These are phyloP conservation scores for Saposhnikovia divaricata DNA, from an alignment of 129 eudicot genomes.

Conservation along the genomic window DNA sequence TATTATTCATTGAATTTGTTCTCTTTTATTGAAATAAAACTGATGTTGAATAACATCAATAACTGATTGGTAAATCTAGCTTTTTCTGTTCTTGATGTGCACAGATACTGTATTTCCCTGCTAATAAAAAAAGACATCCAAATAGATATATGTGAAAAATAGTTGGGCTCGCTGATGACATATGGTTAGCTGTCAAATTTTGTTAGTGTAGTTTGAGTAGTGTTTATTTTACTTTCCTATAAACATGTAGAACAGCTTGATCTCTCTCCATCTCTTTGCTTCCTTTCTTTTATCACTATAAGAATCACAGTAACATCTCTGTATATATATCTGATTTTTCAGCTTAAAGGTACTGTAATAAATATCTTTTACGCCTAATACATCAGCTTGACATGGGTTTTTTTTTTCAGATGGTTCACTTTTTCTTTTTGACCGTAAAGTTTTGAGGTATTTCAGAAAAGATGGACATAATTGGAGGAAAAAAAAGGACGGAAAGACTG, in stretches of 20 bases:
- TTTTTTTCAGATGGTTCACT: conserved; percentile 83
- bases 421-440: conserved; percentile 98
- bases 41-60: not conserved
- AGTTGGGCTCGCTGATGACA: not conserved
- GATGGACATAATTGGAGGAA: conserved; percentile 99
- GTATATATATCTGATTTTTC: not conserved
- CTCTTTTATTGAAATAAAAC: not conserved
- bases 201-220: not conserved
- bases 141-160: not conserved
- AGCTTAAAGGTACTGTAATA: not conserved
- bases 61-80: not conserved
- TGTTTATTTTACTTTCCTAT: not conserved
- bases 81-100: not conserved
- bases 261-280: not conserved
- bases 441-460: conserved; percentile 76
- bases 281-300: not conserved
- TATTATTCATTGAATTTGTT: not conserved
- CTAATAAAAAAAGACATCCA: not conserved
- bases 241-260: not conserved
- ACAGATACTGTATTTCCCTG: not conserved
- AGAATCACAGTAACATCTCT: not conserved
- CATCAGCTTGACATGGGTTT: conserved; percentile 17
- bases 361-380: not conserved
- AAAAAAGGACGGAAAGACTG: conserved; percentile 93
- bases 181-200: not conserved